Evolutionary conservation across 495 filamentous ascomycete genomes (phyloP), one percentile per base, ranked within the genome.

Genomic region (Penicillium turbatum): DNA sequence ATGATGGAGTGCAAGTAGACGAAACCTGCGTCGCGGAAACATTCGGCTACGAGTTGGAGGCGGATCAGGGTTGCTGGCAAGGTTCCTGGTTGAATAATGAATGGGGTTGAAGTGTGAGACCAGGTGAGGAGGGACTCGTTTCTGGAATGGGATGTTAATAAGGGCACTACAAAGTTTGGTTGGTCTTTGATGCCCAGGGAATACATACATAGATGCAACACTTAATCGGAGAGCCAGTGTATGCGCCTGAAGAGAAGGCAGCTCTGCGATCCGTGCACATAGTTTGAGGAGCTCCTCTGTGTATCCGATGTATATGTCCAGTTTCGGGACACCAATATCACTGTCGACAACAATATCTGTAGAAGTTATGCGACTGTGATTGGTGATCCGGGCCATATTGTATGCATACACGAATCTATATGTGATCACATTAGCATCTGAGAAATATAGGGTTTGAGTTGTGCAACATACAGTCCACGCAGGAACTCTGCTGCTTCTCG

Each of bases 221-320:
- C 67, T 64, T 15, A 61, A 40, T 0, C 39, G 61, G 4, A 76
- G 48, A 10, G 69, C 60, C 7, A 69, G 16, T 0, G 36, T 42
- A 48, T 72, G 66, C 21, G 56, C 51, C 51, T 42, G 31, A 15
- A 74, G 26, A 1, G 49, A 53, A 26, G 63, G 71, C 5, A 77
- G 62, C 24, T 74, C 67, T 24, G 71, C 63, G 17, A 74, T 74
- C 15, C 60, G 59, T 9, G 68, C 66, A 44, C 71, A 77, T 27
- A 72, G 52, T 50, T 70, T 70, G 15, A 77, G 62, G 6, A 77
- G 61, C 16, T 77, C 68, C 41, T 77, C 73, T 0, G 71, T 75
- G 40, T 73, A 77, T 5, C 73, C 73, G 29, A 75, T 64, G 49
- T 77, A 77, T 27, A 73, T 74, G 45, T 75, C 72, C 13, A 77